Percentiles rank a stretch among this genome's conserved stretches.
phyloP scores from a whole-genome alignment of 2,329 filamentous ascomycete genomes.

The Hansfordia pulvinata region DNA sequence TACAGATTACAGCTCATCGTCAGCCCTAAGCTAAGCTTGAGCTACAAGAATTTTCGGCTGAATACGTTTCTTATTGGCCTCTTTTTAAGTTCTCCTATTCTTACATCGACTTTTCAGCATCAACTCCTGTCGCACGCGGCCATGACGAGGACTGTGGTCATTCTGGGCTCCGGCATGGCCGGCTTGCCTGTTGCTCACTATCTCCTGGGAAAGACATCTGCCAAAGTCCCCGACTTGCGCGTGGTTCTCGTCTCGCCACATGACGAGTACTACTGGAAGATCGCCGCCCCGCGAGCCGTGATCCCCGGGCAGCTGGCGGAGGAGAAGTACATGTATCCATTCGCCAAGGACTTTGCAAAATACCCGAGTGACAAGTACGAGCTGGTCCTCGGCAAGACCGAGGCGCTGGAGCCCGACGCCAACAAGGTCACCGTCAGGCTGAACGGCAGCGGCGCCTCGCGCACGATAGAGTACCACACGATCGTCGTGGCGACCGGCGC shows the following conservation, averaged over 20 bases:
- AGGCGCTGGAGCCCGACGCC: conserved; percentile 22
- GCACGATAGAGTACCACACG: conserved; percentile 31
- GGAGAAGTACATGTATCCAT: conserved; percentile 22
- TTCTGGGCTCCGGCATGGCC: conserved; percentile 33
- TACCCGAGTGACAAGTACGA: conserved; percentile 35
- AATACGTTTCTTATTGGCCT: no score
- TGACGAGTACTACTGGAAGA: conserved; percentile 34
- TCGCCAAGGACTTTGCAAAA: conserved; percentile 29
- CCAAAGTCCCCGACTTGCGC: conserved; percentile 24
- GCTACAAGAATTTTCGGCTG: no score
- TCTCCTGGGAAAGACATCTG: conserved; percentile 28
- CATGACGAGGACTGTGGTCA: conserved; percentile 25
- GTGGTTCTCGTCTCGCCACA: conserved; percentile 32
- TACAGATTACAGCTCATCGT: no score
- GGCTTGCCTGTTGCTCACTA: conserved; percentile 35
- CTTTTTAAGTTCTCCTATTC: no score
- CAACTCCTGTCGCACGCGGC: conserved; percentile 1
- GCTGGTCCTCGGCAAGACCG: conserved; percentile 34
- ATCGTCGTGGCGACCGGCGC: conserved; percentile 42
- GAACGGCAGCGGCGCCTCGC: conserved; percentile 15
- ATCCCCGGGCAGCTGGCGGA: conserved; percentile 31
- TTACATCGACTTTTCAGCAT: no score
- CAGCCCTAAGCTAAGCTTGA: no score
- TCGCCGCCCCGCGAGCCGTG: conserved; percentile 32
- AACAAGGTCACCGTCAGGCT: conserved; percentile 28